Conservation (phyloP, 176 grass and related monocot genomes). For the Aegilops speltoides region DNA sequence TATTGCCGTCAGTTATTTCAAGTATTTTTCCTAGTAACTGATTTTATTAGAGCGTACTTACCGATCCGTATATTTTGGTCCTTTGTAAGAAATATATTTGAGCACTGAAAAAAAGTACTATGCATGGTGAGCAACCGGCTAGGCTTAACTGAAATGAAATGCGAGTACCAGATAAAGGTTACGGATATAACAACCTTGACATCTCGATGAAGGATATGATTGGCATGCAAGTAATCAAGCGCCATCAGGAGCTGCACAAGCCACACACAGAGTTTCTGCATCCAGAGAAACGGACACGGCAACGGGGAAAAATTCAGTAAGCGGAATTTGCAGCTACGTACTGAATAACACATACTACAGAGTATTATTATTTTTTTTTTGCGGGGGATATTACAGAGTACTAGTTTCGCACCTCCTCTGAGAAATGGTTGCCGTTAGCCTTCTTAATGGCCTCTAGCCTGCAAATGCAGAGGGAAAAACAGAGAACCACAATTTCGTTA, state of each 20-base stretch:
- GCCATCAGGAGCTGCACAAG: conserved; percentile 92
- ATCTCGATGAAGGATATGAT: conserved; percentile 94
- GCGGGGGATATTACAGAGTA: conserved; percentile 6
- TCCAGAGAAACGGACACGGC: conserved; percentile 3
- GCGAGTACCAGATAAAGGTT: background rate
- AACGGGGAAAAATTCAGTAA: background rate
- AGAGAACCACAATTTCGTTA: background rate
- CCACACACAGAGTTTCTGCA: conserved; percentile 82
- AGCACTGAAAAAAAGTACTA: conserved; percentile 60
- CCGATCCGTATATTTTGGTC: conserved; percentile 88
- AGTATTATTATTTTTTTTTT: too few relatives aligned
- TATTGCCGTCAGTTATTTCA: conserved; percentile 8
- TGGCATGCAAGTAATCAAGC: conserved; percentile 87
- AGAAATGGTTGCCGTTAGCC: conserved; percentile 64
- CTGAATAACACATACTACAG: background rate
- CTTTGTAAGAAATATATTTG: conserved; percentile 86
- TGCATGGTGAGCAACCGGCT: conserved; percentile 25
- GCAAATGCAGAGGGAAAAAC: conserved; percentile 43
- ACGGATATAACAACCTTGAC: conserved; percentile 67
- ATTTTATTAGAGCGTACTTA: conserved; percentile 31
- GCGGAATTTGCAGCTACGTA: background rate
- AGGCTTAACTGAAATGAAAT: background rate
- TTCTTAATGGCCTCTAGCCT: conserved; percentile 91
- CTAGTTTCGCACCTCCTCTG: conserved; percentile 4
- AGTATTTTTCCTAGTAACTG: background rate